Conservation (phyloP, 2,329 filamentous ascomycete species). For the Phoma sp. region DNA sequence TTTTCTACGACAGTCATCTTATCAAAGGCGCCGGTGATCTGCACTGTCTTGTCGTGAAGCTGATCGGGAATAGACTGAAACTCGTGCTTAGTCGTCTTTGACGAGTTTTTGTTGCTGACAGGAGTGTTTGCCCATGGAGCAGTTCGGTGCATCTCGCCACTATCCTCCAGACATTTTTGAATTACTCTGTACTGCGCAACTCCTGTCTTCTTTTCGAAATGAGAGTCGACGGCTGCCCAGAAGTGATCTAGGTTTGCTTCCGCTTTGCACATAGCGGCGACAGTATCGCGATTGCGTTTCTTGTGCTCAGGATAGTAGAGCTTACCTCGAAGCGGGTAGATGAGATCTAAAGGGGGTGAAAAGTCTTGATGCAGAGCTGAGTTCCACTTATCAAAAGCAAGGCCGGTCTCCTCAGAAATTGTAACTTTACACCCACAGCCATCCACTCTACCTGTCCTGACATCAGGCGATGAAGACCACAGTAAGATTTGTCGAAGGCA, state of each 20-base stretch:
- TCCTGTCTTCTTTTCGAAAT: not conserved
- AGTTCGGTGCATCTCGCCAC: no score
- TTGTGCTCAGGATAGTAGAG: slow-evolving; percentile 1
- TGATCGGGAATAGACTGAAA: no score
- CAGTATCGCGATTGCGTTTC: slow-evolving; percentile 49
- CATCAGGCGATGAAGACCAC: slow-evolving; percentile 39
- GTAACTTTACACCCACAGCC: no score
- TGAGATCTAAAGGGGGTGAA: not conserved
- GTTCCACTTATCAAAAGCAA: no score
- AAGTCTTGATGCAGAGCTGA: no score
- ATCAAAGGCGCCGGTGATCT: no score
- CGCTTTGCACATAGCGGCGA: slow-evolving; percentile 43
- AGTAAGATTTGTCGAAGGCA: slow-evolving; percentile 39
- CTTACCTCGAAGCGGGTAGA: not conserved
- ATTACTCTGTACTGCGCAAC: slow-evolving; percentile 16
- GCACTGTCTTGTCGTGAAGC: no score
- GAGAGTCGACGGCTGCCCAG: slow-evolving; percentile 45
- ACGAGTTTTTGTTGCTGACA: no score
- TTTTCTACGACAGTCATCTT: no score
- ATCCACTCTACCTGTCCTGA: not conserved
- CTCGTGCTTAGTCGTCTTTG: no score
- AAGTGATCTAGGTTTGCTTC: slow-evolving; percentile 57
- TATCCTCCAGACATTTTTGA: not conserved
- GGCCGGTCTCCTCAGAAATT: no score
- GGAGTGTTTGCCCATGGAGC: no score